These are phyloP conservation scores for Micractinium sp. DNA, from an alignment of 139 green algal genomes.

Conservation along the genomic window DNA sequence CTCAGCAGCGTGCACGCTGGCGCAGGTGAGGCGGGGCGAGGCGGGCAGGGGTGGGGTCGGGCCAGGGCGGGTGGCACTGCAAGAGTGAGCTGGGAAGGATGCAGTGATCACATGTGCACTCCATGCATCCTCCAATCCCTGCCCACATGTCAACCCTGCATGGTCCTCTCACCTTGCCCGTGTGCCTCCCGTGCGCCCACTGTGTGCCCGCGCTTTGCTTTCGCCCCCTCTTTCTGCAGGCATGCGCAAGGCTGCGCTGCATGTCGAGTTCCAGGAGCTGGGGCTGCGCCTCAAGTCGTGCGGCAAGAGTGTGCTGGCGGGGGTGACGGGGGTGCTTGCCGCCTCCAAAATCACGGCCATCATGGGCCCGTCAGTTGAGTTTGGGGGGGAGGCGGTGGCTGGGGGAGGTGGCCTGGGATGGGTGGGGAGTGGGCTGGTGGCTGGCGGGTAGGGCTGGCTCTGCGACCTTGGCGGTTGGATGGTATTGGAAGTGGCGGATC, in stretches of 20 bases:
- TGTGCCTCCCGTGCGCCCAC: too few relatives aligned
- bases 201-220: too few relatives aligned
- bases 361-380: conserved; percentile 60
- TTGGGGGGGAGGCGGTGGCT: too few relatives aligned
- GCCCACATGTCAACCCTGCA: neutral
- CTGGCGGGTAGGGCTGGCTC: neutral
- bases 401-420: too few relatives aligned
- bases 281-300: conserved; percentile 49
- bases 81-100: too few relatives aligned
- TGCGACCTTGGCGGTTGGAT: neutral
- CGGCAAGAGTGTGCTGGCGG: conserved; percentile 53
- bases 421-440: too few relatives aligned
- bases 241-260: conserved; percentile 12
- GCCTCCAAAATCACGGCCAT: conserved; percentile 53
- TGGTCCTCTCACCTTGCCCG: neutral
- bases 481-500: neutral
- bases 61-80: neutral
- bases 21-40: neutral
- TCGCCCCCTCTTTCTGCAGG: neutral
- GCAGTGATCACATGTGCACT: neutral
- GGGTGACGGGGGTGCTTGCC: conserved; percentile 45
- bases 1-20: conserved; percentile 27
- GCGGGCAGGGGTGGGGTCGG: neutral
- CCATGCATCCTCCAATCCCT: neutral
- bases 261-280: conserved; percentile 55